phyloP scores from a whole-genome alignment of 371 early-diverging fungal genomes.

The Circinella umbellata region DNA sequence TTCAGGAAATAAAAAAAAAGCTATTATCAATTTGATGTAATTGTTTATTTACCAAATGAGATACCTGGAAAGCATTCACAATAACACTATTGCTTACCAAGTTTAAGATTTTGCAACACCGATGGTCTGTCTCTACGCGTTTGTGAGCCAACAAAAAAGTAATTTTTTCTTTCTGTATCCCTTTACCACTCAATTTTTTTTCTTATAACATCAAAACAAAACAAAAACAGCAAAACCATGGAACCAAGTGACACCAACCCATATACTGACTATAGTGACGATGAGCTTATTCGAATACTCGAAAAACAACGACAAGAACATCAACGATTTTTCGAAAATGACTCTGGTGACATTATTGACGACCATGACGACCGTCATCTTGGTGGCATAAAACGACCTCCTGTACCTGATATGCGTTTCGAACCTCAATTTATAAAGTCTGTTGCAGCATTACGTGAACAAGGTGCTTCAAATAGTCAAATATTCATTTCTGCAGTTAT shows the following conservation, averaged over 20 bases:
- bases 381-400: constrained; percentile 28
- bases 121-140: too few relatives aligned
- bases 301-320: constrained; percentile 39
- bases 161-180: too few relatives aligned
- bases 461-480: constrained; percentile 29
- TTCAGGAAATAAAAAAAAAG: too few relatives aligned
- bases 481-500: constrained; percentile 46
- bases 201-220: too few relatives aligned
- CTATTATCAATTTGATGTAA: too few relatives aligned
- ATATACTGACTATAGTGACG: constrained; percentile 14
- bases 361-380: constrained; percentile 21
- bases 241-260: neutral
- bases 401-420: constrained; percentile 54
- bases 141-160: too few relatives aligned
- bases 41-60: too few relatives aligned
- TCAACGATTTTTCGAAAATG: constrained; percentile 22
- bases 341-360: constrained; percentile 8
- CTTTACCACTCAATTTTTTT: too few relatives aligned
- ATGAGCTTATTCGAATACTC: constrained; percentile 35
- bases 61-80: too few relatives aligned
- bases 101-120: too few relatives aligned
- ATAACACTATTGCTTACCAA: too few relatives aligned
- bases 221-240: neutral
- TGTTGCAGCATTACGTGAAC: constrained; percentile 30
- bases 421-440: constrained; percentile 46